A percentile compares a stretch with the other conserved stretches of the same genome.
These are phyloP conservation scores for Sporothrix globosa DNA, from an alignment of 2,329 filamentous ascomycete species.

Conservation along the genomic window DNA sequence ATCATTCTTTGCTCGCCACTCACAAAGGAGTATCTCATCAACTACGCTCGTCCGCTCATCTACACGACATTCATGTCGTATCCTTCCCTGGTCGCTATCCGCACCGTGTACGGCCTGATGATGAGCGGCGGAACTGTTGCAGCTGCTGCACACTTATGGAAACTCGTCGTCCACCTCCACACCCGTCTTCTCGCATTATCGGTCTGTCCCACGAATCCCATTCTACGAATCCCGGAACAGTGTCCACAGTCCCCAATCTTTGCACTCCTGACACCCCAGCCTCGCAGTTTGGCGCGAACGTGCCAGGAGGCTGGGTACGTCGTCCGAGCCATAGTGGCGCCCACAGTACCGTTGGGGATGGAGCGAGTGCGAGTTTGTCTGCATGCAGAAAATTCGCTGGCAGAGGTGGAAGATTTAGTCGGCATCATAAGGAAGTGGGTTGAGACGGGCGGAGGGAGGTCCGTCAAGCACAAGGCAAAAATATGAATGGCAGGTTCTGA, in stretches of 20 bases:
- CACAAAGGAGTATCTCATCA: slow-evolving; percentile 54
- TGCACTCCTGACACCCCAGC: slow-evolving; percentile 53
- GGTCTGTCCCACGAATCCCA: background rate
- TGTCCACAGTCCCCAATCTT: slow-evolving; percentile 10
- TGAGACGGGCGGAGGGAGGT: background rate
- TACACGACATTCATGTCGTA: slow-evolving; percentile 73
- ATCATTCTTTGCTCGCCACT: slow-evolving; percentile 64
- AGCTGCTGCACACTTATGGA: background rate
- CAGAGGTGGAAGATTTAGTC: slow-evolving; percentile 4
- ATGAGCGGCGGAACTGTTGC: slow-evolving; percentile 55
- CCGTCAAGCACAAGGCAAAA: background rate
- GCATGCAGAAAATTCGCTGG: background rate
- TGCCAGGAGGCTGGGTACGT: slow-evolving; percentile 64
- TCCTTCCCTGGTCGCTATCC: slow-evolving; percentile 62
- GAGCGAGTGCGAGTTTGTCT: slow-evolving; percentile 63
- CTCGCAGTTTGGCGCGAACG: slow-evolving; percentile 60
- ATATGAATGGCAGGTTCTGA: background rate
- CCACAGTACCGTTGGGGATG: slow-evolving; percentile 65
- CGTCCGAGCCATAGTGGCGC: slow-evolving; percentile 68
- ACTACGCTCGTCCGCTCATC: slow-evolving; percentile 74
- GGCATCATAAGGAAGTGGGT: background rate
- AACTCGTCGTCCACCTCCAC: slow-evolving; percentile 13
- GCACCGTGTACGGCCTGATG: slow-evolving; percentile 62
- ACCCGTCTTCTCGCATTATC: background rate
- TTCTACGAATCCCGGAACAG: background rate